A percentile compares a stretch with the other conserved stretches of the same genome.
Evolutionary conservation across 768 basidiomycete genomes (phyloP).

Genomic region (Terana coerulea): DNA sequence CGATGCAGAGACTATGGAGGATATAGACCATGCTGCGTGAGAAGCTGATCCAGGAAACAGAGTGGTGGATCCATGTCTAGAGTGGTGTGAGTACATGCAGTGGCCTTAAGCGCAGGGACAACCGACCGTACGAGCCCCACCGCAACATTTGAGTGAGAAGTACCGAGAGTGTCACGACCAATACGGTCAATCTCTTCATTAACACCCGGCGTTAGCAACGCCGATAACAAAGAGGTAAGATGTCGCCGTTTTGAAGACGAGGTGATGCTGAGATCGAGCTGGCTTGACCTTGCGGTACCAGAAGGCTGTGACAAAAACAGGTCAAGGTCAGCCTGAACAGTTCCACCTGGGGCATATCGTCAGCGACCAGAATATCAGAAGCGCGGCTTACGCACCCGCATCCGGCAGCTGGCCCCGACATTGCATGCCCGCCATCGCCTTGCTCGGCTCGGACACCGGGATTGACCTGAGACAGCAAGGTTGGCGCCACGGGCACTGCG

Average conservation of each 20-base stretch:
- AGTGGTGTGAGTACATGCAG: no score
- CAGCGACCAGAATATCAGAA: background rate
- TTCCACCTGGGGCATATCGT: slow-evolving; percentile 21
- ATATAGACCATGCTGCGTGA: slow-evolving; percentile 67
- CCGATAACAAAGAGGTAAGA: slow-evolving; percentile 58
- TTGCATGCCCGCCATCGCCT: background rate
- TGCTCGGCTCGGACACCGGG: no score
- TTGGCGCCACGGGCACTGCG: no score
- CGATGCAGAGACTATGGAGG: slow-evolving; percentile 63
- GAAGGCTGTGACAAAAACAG: no score
- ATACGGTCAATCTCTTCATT: slow-evolving; percentile 68
- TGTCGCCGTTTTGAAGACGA: slow-evolving; percentile 53
- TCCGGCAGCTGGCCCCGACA: slow-evolving; percentile 15
- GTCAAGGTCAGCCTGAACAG: no score
- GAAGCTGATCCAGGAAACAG: slow-evolving; percentile 36
- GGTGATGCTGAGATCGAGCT: no score
- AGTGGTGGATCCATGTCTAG: slow-evolving; percentile 38
- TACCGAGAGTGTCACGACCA: slow-evolving; percentile 54
- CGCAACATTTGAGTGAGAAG: slow-evolving; percentile 33
- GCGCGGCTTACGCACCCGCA: slow-evolving; percentile 15
- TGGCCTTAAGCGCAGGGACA: no score
- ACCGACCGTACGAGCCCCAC: slow-evolving; percentile 51
- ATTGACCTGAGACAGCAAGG: no score
- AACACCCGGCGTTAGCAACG: slow-evolving; percentile 65
- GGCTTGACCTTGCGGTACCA: no score